Evolutionary conservation across 2,329 filamentous ascomycete species (phyloP), one percentile per base, ranked within the genome.

Genomic region (Periconia digitata): DNA sequence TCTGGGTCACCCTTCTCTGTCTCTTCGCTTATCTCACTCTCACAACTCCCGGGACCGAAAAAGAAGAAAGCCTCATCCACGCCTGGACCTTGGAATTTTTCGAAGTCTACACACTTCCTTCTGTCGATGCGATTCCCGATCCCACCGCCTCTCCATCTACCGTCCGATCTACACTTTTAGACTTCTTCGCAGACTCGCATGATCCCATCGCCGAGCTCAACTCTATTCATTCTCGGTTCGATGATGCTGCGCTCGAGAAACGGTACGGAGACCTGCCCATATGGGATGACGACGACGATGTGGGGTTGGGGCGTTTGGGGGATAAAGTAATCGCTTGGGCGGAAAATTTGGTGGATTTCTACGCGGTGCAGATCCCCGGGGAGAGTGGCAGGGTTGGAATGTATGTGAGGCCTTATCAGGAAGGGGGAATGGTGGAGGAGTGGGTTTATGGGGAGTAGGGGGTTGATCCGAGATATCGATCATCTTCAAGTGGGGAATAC

Each of bases 1-100:
- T 60, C n/a, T 68, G 64, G 64, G 52, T 57, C 3, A 18, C 65
- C 2, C 44, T 65, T 0, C 55, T 68, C 20, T 50, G 50, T 18
- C 47, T 55, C n/a, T 55, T 61, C 15, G 41, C 55, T 5, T 38
- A 50, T 10, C 43, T 51, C 17, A 58, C 54, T 40, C 46, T 51
- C 17, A 58, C 54, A 38, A 49, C 47, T 10, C 24, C 45, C 21
- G 32, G 46, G 8, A 39, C 32, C 34, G 43, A 29, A 15, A 18
- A 34, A 18, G 21, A 43, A 12, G 35, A 48, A 2, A 38, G 23
- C 0, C 24, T 48, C 0, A 42, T 50, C 10, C 40, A 45, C 13
- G 3, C 34, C 21, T 59, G 4, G 58, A 53, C 22, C 17, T 16
- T 23, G n/a, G 16, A 40, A 34, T 35, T n/a, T 18, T 29, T 35